Conservation (phyloP, 352 stramenopile genomes). For the Globisporangium orthogonon region DNA sequence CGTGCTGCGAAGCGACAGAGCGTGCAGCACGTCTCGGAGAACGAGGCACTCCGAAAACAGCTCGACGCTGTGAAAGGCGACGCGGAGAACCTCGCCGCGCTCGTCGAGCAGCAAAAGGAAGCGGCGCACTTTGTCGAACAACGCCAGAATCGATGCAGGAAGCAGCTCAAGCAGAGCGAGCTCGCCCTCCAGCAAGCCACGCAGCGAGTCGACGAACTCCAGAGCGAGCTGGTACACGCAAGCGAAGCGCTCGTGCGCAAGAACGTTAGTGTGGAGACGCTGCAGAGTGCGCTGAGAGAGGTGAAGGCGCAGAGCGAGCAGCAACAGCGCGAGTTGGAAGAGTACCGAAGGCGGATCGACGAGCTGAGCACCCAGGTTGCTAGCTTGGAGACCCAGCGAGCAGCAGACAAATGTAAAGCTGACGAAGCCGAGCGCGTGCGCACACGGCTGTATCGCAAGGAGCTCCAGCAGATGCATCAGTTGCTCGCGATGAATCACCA, state of each 20-base stretch:
- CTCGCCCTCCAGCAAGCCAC: conserved; percentile 5
- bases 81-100: conserved; percentile 26
- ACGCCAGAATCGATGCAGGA: conserved; percentile 18
- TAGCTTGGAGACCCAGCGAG: background rate
- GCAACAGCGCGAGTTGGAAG: conserved; percentile 11
- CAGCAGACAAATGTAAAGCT: background rate
- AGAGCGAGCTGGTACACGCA: conserved; percentile 19
- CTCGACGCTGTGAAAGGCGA: conserved; percentile 28
- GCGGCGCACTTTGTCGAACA: conserved; percentile 19
- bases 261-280: conserved; percentile 24
- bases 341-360: conserved; percentile 9
- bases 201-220: conserved; percentile 16
- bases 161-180: conserved; percentile 18
- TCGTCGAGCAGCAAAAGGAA: conserved; percentile 35
- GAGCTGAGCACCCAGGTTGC: conserved; percentile 8
- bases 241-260: conserved; percentile 31
- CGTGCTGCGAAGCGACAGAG: conserved; percentile 37
- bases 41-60: conserved; percentile 32
- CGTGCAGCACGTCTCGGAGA: conserved; percentile 20
- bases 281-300: conserved; percentile 18
- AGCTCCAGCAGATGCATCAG: conserved; percentile 37
- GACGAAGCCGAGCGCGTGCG: conserved; percentile 14
- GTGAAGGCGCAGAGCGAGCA: conserved; percentile 14
- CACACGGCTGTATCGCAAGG: conserved; percentile 19
- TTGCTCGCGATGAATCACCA: conserved; percentile 43